These are phyloP conservation scores for Erodium chrysanthum DNA, from an alignment of 441 rosid species.

Conservation along the genomic window DNA sequence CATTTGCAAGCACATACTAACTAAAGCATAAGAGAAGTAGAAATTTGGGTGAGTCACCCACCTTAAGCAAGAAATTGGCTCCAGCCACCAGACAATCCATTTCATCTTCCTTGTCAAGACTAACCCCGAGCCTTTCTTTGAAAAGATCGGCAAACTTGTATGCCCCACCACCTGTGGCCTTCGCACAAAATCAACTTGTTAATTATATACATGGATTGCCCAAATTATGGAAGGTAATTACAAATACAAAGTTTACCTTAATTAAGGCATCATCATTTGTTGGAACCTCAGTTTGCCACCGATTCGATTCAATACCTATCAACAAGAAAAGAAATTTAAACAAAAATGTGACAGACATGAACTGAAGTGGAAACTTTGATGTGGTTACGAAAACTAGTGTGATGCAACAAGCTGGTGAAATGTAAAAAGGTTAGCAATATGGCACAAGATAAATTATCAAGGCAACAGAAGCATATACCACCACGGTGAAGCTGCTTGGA, in stretches of 20 bases:
- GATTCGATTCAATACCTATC: conserved; percentile 40
- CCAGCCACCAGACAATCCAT: conserved; percentile 98
- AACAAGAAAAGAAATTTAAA: conserved; percentile 7
- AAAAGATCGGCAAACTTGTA: conserved; percentile 85
- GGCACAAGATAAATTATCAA: conserved; percentile 10
- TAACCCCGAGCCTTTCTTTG: conserved; percentile 87
- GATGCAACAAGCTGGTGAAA: background rate
- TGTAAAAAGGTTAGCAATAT: background rate
- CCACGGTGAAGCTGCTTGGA: conserved; percentile 88
- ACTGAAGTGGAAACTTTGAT: conserved; percentile 12
- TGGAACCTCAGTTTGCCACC: conserved; percentile 35
- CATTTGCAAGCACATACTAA: background rate
- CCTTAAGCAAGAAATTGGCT: conserved; percentile 97
- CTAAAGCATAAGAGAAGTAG: background rate
- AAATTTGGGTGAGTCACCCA: conserved; percentile 18
- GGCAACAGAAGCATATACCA: conserved; percentile 31
- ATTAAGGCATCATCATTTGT: conserved; percentile 39
- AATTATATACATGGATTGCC: conserved; percentile 12
- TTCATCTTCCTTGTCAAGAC: conserved; percentile 97
- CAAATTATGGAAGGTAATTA: conserved; percentile 5
- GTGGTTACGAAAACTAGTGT: background rate
- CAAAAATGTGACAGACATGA: conserved; percentile 10
- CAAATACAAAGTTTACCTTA: conserved; percentile 33
- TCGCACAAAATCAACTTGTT: conserved; percentile 32
- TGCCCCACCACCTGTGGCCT: conserved; percentile 99